These are phyloP conservation scores for Bruguiera parviflora DNA, from an alignment of 345 rosid genomes.

Conservation along the genomic window DNA sequence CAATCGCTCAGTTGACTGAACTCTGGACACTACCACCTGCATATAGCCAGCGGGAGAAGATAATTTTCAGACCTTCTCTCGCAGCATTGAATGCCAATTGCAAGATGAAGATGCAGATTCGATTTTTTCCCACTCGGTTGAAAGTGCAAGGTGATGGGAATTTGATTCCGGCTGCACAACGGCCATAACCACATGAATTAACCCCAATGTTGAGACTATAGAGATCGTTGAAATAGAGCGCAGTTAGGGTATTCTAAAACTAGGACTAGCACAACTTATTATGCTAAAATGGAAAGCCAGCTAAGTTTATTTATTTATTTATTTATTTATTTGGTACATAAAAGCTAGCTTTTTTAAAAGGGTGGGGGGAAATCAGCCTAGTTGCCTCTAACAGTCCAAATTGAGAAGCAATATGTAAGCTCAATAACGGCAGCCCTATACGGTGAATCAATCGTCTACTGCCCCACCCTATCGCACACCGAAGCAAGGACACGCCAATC, in stretches of 20 bases:
- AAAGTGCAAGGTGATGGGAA: conserved; percentile 67
- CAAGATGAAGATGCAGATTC: too few species aligned
- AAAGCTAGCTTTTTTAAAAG: too few species aligned
- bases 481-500: too few species aligned
- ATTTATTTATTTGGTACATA: too few species aligned
- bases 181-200: conserved; percentile 18
- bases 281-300: neutral
- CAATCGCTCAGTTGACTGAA: conserved; percentile 25
- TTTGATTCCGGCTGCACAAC: conserved; percentile 73
- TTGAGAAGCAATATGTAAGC: neutral
- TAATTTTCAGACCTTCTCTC: conserved; percentile 64
- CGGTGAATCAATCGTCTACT: too few species aligned
- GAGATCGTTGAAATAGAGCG: neutral
- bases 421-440: too few species aligned
- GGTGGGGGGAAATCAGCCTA: too few species aligned
- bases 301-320: neutral
- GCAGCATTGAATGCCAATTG: conserved; percentile 71
- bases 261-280: neutral
- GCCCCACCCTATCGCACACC: too few species aligned
- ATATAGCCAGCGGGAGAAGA: conserved; percentile 13
- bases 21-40: conserved; percentile 12
- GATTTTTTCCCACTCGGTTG: conserved; percentile 54
- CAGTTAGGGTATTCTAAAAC: neutral
- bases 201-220: neutral
- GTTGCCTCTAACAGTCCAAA: too few species aligned